Base-by-base conservation (phyloP, 2,329 filamentous ascomycete genomes). In the Tolypocladium sp. region DNA sequence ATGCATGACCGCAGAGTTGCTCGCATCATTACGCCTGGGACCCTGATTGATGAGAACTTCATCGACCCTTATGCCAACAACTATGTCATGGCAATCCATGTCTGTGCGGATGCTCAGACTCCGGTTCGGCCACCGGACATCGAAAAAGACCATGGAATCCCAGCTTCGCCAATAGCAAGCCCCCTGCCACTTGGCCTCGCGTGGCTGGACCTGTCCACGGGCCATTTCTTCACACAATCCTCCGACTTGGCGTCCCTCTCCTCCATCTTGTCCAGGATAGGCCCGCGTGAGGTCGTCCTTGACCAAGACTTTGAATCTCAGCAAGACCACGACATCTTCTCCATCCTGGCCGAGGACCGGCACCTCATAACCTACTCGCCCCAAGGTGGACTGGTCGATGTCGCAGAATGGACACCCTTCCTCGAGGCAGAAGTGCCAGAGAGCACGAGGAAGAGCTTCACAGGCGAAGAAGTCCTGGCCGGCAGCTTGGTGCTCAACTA, bases 31-130 rank as follows among this genome's bases (percentile, higher is more conserved):
- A 97, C 94, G 0, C 92, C 94, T 1, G 94, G 94, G 25, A 99
- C 94, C 1, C 79, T 99, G 58, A 96, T 99, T 64, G 94, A 99
- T 73, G 94, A 99, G 74, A 92, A 92, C 67, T 99, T 97, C 72
- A 92, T 99, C 79, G 91, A 97, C 70, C 91, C 92, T 1, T 93
- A 90, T 70, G 86, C 90, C 67, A 97, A 94, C 74, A 97, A 97
- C 71, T 99, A 93, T 71, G 81, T 97, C 40, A 83, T 97, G 70
- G 88, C 90, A 42, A 82, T 97, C 55, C 84, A 95, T 68, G 71
- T 89, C 35, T 62, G 58, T 55, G 59, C 60, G 58, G 42, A 25
- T 6, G 22, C 17, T 4, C 9, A 15, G 15, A 13, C n/a, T n/a
- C 3, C 9, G 1, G 38, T 40, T 9, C 6, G 13, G 9, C 15